Percentiles rank a stretch among this genome's conserved stretches.
phyloP scores from a whole-genome alignment of 169 alveolate species.

The Eimeria falciformis region DNA sequence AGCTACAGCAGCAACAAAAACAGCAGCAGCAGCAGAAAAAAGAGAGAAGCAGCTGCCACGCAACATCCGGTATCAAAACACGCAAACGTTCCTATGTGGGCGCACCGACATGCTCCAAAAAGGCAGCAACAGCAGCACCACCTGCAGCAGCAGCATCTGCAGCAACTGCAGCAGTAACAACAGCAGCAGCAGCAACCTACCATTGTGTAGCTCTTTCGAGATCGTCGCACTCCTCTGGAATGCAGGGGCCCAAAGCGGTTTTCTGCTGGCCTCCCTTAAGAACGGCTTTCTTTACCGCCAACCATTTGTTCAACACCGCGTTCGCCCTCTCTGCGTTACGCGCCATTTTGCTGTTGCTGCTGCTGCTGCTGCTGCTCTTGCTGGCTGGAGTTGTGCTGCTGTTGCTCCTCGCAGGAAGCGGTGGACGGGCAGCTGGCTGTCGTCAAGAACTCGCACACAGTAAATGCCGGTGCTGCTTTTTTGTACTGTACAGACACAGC shows the following conservation, averaged over 20 bases:
- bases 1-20: neutral
- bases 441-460: too few relatives aligned
- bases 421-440: too few relatives aligned
- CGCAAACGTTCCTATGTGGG: too few relatives aligned
- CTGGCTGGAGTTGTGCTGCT: neutral
- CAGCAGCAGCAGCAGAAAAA: neutral
- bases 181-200: slow-evolving; percentile 63
- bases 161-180: neutral
- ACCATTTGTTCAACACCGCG: slow-evolving; percentile 85
- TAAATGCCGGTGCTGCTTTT: too few relatives aligned
- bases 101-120: too few relatives aligned
- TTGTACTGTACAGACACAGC: too few relatives aligned
- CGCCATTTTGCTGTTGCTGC: slow-evolving; percentile 79
- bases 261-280: slow-evolving; percentile 76
- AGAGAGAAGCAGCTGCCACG: neutral
- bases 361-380: neutral
- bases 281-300: slow-evolving; percentile 79
- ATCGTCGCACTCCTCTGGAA: slow-evolving; percentile 73
- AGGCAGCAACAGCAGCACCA: neutral
- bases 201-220: slow-evolving; percentile 79
- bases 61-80: too few relatives aligned
- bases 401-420: neutral
- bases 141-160: neutral
- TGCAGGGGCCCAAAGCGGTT: slow-evolving; percentile 79
- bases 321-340: slow-evolving; percentile 84